A percentile compares a stretch with the other conserved stretches of the same genome.
Evolutionary conservation across 768 basidiomycete genomes (phyloP).

Genomic region (Phlebiopsis gigantea): DNA sequence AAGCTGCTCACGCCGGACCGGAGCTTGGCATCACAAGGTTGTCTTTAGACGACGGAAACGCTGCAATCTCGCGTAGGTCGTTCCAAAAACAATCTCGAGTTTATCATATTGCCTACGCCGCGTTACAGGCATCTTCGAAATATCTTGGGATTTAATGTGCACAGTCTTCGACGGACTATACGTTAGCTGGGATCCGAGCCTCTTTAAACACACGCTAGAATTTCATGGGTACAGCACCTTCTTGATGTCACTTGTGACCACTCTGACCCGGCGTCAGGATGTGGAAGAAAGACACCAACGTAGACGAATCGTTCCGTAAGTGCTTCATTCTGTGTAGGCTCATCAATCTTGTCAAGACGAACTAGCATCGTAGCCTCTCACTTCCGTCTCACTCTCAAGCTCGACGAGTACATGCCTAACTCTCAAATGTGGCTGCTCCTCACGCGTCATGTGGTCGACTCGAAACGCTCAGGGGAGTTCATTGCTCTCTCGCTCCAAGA

Average conservation of each 20-base stretch:
- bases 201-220: constrained; percentile 42
- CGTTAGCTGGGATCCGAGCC: constrained; percentile 78
- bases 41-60: not conserved
- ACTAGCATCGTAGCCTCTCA: not conserved
- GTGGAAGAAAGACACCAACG: constrained; percentile 29
- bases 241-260: no score
- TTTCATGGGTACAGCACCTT: constrained; percentile 56
- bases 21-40: not conserved
- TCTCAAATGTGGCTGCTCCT: constrained; percentile 75
- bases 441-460: constrained; percentile 66
- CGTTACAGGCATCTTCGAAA: constrained; percentile 18
- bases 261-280: not conserved
- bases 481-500: constrained; percentile 58
- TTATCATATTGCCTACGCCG: not conserved
- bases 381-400: not conserved
- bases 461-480: constrained; percentile 57
- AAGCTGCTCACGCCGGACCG: not conserved
- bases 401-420: not conserved
- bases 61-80: not conserved
- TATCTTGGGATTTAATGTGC: constrained; percentile 77
- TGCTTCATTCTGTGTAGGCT: not conserved
- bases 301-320: constrained; percentile 1
- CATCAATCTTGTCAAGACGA: not conserved
- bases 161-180: constrained; percentile 75
- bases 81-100: not conserved